Conservation (phyloP, 2,329 filamentous ascomycete genomes). For the Aspergillus melleus region DNA sequence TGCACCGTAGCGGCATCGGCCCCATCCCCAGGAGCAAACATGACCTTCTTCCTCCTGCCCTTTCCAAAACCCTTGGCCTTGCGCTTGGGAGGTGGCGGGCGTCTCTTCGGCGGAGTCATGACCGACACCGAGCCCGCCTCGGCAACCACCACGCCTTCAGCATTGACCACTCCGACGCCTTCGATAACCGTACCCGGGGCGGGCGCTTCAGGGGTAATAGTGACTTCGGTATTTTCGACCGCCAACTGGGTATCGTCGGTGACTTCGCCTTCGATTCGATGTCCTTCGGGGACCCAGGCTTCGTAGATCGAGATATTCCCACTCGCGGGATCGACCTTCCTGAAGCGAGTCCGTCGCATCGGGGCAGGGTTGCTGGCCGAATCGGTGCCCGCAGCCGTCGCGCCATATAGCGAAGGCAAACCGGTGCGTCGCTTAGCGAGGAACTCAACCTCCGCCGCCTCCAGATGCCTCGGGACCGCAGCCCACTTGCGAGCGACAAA, state of each 20-base stretch:
- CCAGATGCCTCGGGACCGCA: slow-evolving; percentile 56
- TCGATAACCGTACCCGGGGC: slow-evolving; percentile 61
- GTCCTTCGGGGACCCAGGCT: slow-evolving; percentile 76
- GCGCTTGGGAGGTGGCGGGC: slow-evolving; percentile 74
- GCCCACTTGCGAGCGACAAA: slow-evolving; percentile 61
- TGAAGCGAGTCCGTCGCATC: slow-evolving; percentile 78
- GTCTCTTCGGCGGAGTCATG: slow-evolving; percentile 56
- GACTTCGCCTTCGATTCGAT: slow-evolving; percentile 78
- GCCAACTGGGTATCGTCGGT: slow-evolving; percentile 55
- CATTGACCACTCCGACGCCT: slow-evolving; percentile 60
- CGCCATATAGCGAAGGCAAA: slow-evolving; percentile 54
- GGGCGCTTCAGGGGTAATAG: slow-evolving; percentile 43
- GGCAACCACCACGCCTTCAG: slow-evolving; percentile 60
- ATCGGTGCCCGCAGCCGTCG: slow-evolving; percentile 22
- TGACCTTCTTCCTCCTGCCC: slow-evolving; percentile 72
- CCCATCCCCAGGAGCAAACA: slow-evolving; percentile 51
- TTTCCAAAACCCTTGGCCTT: slow-evolving; percentile 79
- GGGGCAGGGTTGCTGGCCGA: slow-evolving; percentile 44
- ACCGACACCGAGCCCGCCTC: slow-evolving; percentile 46
- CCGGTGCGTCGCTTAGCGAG: slow-evolving; percentile 63
- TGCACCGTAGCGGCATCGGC: slow-evolving; percentile 37
- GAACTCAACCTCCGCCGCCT: slow-evolving; percentile 61
- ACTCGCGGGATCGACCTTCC: slow-evolving; percentile 69
- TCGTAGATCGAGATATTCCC: slow-evolving; percentile 85
- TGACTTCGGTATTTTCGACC: slow-evolving; percentile 40